Base-by-base conservation (phyloP, 1,284 basidiomycete species). In the Trichosporon coremiiforme region DNA sequence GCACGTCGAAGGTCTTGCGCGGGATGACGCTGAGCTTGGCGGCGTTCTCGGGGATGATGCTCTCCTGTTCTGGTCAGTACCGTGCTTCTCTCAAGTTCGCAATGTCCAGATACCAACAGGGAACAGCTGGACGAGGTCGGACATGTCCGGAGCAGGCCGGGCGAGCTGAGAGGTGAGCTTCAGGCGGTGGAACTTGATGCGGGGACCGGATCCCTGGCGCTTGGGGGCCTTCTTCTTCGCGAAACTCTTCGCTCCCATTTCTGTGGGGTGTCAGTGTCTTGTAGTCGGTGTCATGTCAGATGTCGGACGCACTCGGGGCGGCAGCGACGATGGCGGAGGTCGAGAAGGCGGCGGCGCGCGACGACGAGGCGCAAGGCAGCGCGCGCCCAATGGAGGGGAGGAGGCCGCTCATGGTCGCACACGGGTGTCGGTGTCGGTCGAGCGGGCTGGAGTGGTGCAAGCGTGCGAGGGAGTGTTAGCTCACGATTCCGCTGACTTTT, bases 21-120 rank as follows among this genome's bases (percentile, higher is more conserved):
- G 77, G 71, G 69, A 80, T 80, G 7, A 75, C 72, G 6, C 77
- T 74, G 3, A 77, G 71, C 71, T 75, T 74, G 38, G 80, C 82
- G 22, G 79, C 72, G 70, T 80, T 73, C 20, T 70, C 47, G 1
- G 74, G 45, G 17, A 68, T 65, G 33, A 76, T 64, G 25, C 66
- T 73, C 53, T 78, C 77, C 79, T 80, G 64, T n/a, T 33, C 5
- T 17, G 13, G 25, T 41, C 17, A 68, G 41, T 17, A 22, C 17
- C 20, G 13, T 36, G 20, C 35, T 20, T 60, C 55, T 15, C 17
- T 3, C 41, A 5, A 17, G 33, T 15, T 50, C 15, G 22, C 57
- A 4, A 60, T n/a, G 4, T 15, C 7, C 17, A 22, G 13, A n/a
- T 10, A 74, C 79, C 50, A 65, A 81, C 80, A 29, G 77, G 76